Percentiles rank a stretch among this genome's conserved stretches.
Conservation (phyloP, 2,329 filamentous ascomycete species). For the Hymenoscyphus salicellus region DNA sequence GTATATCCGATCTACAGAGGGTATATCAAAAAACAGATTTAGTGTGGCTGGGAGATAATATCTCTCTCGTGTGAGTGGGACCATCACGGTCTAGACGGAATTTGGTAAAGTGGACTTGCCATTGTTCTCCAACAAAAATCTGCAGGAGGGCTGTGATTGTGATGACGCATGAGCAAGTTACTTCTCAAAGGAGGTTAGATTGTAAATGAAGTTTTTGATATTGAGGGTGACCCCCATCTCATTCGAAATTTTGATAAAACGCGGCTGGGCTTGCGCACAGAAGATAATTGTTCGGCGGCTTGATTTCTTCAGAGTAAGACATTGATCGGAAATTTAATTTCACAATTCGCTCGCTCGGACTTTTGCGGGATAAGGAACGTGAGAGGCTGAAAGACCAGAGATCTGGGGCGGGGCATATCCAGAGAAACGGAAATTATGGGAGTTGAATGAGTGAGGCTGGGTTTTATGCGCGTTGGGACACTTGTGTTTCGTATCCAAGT, state of each 20-base stretch:
- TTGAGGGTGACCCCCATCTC: background rate
- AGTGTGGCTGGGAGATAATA: too few species aligned
- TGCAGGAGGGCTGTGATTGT: background rate
- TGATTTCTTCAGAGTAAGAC: background rate
- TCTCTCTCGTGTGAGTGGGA: too few species aligned
- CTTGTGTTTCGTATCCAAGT: background rate
- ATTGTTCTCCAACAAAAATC: background rate
- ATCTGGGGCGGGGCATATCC: too few species aligned
- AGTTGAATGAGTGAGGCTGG: background rate
- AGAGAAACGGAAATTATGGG: background rate
- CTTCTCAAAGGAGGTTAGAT: background rate
- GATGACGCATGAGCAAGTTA: constrained; percentile 1
- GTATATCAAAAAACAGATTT: background rate
- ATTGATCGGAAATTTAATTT: background rate
- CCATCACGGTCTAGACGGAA: background rate
- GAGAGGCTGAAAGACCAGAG: too few species aligned
- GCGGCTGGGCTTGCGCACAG: background rate
- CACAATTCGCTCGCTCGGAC: background rate
- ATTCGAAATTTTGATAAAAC: background rate
- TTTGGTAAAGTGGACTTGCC: background rate
- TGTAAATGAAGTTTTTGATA: background rate
- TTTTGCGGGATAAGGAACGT: too few species aligned
- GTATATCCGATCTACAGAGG: constrained; percentile 4
- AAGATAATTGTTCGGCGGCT: background rate
- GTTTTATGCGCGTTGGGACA: background rate